Evolutionary conservation across 2,329 filamentous ascomycete genomes (phyloP).

Genomic region (Colletotrichum destructivum): DNA sequence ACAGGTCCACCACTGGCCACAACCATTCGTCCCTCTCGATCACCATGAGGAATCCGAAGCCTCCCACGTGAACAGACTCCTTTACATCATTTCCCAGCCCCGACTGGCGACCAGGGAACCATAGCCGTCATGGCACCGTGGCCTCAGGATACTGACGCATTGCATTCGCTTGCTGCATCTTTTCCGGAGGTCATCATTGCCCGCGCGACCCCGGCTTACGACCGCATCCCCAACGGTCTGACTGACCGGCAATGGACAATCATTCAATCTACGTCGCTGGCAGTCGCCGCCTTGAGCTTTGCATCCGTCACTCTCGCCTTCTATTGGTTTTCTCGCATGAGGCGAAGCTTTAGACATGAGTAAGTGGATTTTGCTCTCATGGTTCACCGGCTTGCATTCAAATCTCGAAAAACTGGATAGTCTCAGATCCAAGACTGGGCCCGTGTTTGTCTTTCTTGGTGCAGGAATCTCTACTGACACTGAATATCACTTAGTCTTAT

Average conservation of each 20-base stretch:
- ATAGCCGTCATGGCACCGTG: conserved; percentile 38
- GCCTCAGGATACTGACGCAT: conserved; percentile 21
- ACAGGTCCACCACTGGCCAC: conserved; percentile 6
- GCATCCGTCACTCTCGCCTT: conserved; percentile 69
- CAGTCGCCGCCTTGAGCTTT: conserved; percentile 67
- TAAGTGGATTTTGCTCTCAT: conserved; percentile 55
- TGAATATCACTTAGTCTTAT: conserved; percentile 70
- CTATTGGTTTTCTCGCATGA: conserved; percentile 83
- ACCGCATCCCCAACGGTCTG: conserved; percentile 31
- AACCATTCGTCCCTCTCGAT: background rate
- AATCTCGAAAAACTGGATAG: background rate
- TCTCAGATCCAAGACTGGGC: too few species aligned
- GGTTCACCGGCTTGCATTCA: background rate
- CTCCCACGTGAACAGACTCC: conserved; percentile 34
- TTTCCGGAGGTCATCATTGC: conserved; percentile 13
- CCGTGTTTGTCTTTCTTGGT: conserved; percentile 41
- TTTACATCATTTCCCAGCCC: conserved; percentile 13
- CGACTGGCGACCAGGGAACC: conserved; percentile 18
- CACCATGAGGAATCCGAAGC: conserved; percentile 41
- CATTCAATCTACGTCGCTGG: conserved; percentile 52
- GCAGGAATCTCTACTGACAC: conserved; percentile 28
- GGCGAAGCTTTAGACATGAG: conserved; percentile 81
- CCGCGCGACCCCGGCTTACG: conserved; percentile 17
- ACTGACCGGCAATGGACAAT: conserved; percentile 38
- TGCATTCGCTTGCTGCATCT: conserved; percentile 7